Evolutionary conservation across 2,329 filamentous ascomycete species (phyloP).

Genomic region (Arthrobotrys pseudoclavata): DNA sequence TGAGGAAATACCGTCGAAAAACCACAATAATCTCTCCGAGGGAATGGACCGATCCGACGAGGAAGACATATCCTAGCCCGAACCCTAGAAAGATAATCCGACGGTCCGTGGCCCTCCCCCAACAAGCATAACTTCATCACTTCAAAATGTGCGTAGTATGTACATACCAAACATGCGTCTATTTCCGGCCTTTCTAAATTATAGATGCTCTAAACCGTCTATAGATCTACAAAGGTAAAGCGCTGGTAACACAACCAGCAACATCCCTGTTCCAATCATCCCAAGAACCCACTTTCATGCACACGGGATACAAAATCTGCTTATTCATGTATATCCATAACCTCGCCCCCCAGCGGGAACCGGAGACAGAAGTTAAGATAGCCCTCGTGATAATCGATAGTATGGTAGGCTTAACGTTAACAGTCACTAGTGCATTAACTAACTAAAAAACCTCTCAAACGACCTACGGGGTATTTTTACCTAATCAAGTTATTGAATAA

Average conservation of each 20-base stretch:
- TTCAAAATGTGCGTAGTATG: background rate
- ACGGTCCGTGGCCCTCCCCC: slow-evolving; percentile 32
- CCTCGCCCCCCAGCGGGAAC: slow-evolving; percentile 1
- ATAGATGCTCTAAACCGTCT: background rate
- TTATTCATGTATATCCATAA: slow-evolving; percentile 3
- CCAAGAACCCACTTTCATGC: background rate
- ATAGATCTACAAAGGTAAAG: background rate
- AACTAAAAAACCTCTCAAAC: background rate
- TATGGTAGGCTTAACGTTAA: background rate
- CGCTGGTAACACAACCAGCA: slow-evolving; percentile 14
- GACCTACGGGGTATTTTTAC: slow-evolving; percentile 13
- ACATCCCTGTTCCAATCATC: slow-evolving; percentile 7
- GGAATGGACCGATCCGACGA: slow-evolving; percentile 15
- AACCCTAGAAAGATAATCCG: slow-evolving; percentile 35
- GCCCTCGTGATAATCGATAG: slow-evolving; percentile 8
- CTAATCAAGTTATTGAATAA: background rate
- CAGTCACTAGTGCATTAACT: slow-evolving; percentile 5
- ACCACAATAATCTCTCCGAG: background rate
- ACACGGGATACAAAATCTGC: background rate
- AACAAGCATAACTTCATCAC: background rate
- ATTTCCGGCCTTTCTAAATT: background rate
- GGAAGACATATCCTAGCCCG: slow-evolving; percentile 5
- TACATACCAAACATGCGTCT: background rate
- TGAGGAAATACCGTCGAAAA: background rate
- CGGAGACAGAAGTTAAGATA: slow-evolving; percentile 5